phyloP scores from a whole-genome alignment of 495 filamentous ascomycete genomes.

The Aspergillus bridgeri region DNA sequence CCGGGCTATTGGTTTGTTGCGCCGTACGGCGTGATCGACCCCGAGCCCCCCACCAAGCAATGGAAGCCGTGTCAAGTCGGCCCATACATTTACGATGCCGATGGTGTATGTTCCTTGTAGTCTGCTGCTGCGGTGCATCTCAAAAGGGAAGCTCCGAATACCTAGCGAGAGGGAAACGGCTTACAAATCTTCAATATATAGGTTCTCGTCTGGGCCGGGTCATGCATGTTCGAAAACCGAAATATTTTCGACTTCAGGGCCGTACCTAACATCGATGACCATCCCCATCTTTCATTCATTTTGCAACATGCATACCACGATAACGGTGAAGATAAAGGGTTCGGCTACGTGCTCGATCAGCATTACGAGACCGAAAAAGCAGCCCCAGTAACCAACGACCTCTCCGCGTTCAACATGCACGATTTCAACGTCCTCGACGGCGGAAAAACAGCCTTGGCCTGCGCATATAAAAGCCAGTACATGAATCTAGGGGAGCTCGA shows the following conservation, averaged over 20 bases:
- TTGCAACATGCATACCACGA: constrained; percentile 34
- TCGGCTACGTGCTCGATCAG: constrained; percentile 33
- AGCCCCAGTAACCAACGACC: constrained; percentile 34
- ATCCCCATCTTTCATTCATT: constrained; percentile 47
- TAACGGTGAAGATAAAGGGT: constrained; percentile 29
- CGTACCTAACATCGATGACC: constrained; percentile 33
- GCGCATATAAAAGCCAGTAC: constrained; percentile 43
- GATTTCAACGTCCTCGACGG: constrained; percentile 45
- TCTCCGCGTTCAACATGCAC: constrained; percentile 47
- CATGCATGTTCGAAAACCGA: constrained; percentile 32
- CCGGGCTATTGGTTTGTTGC: constrained; percentile 45
- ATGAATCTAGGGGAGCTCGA: constrained; percentile 44
- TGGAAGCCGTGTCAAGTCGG: constrained; percentile 42
- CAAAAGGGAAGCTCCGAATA: background rate
- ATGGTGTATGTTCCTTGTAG: constrained; percentile 29
- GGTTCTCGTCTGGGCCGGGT: constrained; percentile 42
- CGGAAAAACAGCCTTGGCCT: constrained; percentile 43
- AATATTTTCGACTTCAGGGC: constrained; percentile 43
- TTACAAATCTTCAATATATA: constrained; percentile 13
- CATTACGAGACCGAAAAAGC: constrained; percentile 36
- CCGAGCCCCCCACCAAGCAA: constrained; percentile 23
- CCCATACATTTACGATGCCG: constrained; percentile 42
- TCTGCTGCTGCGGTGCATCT: background rate
- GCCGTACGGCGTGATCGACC: constrained; percentile 36
- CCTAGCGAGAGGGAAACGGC: background rate